These are phyloP conservation scores for Gyrodon lividus DNA, from an alignment of 768 basidiomycete genomes.

Conservation along the genomic window DNA sequence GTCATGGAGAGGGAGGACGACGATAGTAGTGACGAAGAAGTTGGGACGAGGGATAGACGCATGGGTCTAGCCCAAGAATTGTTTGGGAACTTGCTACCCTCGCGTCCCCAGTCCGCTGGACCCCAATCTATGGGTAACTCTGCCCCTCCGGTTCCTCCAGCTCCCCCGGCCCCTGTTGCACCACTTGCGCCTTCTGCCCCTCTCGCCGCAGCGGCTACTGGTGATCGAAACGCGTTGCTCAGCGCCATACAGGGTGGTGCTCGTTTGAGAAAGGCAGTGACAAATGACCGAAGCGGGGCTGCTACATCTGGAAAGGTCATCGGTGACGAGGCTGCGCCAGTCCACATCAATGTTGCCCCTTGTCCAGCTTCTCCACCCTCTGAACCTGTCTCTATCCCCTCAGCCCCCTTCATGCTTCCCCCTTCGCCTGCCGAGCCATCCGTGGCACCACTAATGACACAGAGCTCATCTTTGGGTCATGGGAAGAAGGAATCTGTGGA, in stretches of 20 bases:
- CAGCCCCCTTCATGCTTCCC: slow-evolving; percentile 12
- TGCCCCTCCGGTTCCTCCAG: slow-evolving; percentile 33
- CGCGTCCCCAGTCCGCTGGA: slow-evolving; percentile 57
- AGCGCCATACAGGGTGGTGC: slow-evolving; percentile 76
- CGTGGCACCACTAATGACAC: slow-evolving; percentile 12
- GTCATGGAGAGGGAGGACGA: slow-evolving; percentile 69
- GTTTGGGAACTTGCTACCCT: slow-evolving; percentile 69
- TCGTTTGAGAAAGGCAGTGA: slow-evolving; percentile 70
- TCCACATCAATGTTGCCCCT: slow-evolving; percentile 59
- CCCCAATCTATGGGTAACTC: slow-evolving; percentile 20
- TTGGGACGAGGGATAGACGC: slow-evolving; percentile 59
- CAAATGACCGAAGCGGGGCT: slow-evolving; percentile 79
- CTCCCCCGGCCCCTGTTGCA: slow-evolving; percentile 38
- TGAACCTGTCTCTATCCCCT: neutral
- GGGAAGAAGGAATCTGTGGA: slow-evolving; percentile 78
- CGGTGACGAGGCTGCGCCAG: slow-evolving; percentile 68
- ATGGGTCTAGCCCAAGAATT: slow-evolving; percentile 74
- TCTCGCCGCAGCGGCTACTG: slow-evolving; percentile 39
- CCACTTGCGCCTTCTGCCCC: slow-evolving; percentile 39
- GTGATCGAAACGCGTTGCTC: slow-evolving; percentile 67
- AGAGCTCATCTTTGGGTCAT: slow-evolving; percentile 30
- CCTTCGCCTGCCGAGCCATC: slow-evolving; percentile 20
- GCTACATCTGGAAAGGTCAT: slow-evolving; percentile 73
- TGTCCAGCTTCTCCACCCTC: slow-evolving; percentile 40
- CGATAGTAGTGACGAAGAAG: slow-evolving; percentile 79